Conservation (phyloP, 139 green algal species). For the Tetraselmis striata region DNA sequence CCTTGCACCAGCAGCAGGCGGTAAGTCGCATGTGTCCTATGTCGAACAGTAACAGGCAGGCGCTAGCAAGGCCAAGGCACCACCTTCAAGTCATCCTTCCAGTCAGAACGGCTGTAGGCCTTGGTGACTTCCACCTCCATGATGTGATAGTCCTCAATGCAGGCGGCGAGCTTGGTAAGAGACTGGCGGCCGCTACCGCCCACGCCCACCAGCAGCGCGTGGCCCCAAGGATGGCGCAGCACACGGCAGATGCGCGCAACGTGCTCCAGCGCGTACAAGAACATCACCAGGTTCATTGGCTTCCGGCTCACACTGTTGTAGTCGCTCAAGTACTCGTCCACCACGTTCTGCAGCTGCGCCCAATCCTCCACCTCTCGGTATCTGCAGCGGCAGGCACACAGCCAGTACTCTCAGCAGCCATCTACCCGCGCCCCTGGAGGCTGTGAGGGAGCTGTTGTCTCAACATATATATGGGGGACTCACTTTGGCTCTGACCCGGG, state of each 20-base stretch:
- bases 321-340: slow-evolving; percentile 58
- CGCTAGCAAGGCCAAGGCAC: no score
- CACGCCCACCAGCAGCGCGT: slow-evolving; percentile 69
- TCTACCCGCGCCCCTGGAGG: no score
- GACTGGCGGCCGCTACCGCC: slow-evolving; percentile 61
- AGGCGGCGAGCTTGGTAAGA: slow-evolving; percentile 58
- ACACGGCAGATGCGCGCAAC: slow-evolving; percentile 56
- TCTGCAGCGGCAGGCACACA: neutral
- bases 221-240: slow-evolving; percentile 50
- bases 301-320: slow-evolving; percentile 66
- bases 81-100: slow-evolving; percentile 40
- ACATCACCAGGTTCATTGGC: slow-evolving; percentile 68
- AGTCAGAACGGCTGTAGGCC: slow-evolving; percentile 59
- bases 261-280: slow-evolving; percentile 70
- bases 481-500: slow-evolving; percentile 30
- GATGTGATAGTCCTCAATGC: slow-evolving; percentile 58
- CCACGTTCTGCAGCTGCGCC: slow-evolving; percentile 34
- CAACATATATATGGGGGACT: no score
- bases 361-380: slow-evolving; percentile 20
- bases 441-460: no score
- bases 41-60: no score
- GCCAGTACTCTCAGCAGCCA: no score
- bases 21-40: no score
- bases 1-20: no score
- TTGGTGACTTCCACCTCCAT: slow-evolving; percentile 70